A percentile compares a stretch with the other conserved stretches of the same genome.
These are phyloP conservation scores for Nitzschia inconspicua DNA, from an alignment of 108 stramenopile genomes.

Conservation along the genomic window DNA sequence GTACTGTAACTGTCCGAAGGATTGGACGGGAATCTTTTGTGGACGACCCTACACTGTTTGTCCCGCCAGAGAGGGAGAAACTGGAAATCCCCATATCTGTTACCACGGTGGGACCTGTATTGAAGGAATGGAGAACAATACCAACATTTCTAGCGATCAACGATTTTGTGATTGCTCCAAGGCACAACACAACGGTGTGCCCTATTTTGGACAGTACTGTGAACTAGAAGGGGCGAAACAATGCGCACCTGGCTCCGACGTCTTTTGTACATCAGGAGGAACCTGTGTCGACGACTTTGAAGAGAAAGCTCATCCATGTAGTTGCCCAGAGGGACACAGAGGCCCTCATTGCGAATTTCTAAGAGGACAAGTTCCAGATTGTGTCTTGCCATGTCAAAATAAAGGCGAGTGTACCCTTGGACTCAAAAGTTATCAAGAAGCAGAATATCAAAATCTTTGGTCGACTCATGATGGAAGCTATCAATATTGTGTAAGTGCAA, in stretches of 20 bases:
- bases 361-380: constrained; percentile 31
- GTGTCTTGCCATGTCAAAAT: constrained; percentile 32
- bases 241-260: constrained; percentile 3
- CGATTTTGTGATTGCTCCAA: constrained; percentile 37
- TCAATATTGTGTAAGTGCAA: constrained; percentile 23
- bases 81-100: constrained; percentile 12
- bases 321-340: constrained; percentile 24
- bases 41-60: constrained; percentile 26
- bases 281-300: constrained; percentile 32
- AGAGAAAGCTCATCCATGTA: constrained; percentile 26
- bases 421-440: constrained; percentile 20
- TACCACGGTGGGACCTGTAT: constrained; percentile 44
- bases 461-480: constrained; percentile 27
- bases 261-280: constrained; percentile 43
- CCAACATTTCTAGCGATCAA: constrained; percentile 13
- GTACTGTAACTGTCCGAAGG: constrained; percentile 34
- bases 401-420: constrained; percentile 41
- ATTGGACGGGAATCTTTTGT: constrained; percentile 33
- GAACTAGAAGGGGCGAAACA: constrained; percentile 27
- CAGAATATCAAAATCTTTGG: constrained; percentile 21
- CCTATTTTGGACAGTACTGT: constrained; percentile 43
- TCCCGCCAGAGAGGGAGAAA: neutral
- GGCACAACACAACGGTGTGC: constrained; percentile 27
- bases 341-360: constrained; percentile 55
- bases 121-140: constrained; percentile 17